phyloP scores from a whole-genome alignment of 345 rosid genomes.

The Trapa incisa region DNA sequence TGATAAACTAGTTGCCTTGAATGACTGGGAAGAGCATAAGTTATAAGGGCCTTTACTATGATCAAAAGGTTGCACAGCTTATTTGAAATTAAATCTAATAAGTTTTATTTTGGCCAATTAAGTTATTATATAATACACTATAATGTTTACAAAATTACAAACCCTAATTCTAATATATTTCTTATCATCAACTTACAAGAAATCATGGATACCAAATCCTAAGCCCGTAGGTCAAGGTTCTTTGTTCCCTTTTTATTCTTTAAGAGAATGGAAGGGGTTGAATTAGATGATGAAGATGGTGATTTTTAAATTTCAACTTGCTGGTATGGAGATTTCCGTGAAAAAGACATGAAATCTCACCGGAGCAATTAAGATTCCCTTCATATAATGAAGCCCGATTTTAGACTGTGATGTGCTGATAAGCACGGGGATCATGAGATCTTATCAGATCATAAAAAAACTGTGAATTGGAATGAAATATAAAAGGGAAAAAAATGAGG shows the following conservation, averaged over 20 bases:
- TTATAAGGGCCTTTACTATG: too few species aligned
- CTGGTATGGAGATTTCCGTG: constrained; percentile 21
- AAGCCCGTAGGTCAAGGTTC: constrained; percentile 10
- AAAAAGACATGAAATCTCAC: constrained; percentile 17
- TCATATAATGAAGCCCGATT: not conserved
- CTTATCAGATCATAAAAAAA: not conserved
- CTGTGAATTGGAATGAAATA: too few species aligned
- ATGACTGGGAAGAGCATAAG: too few species aligned
- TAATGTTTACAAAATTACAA: too few species aligned
- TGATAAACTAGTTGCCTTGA: too few species aligned
- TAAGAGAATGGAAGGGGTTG: not conserved
- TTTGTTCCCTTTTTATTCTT: not conserved
- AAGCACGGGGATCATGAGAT: not conserved
- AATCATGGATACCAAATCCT: not conserved
- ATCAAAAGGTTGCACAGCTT: too few species aligned
- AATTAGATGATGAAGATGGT: not conserved
- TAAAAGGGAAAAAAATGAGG: too few species aligned
- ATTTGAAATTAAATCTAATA: too few species aligned
- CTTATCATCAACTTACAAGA: too few species aligned
- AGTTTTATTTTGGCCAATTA: too few species aligned
- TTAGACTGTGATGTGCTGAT: not conserved
- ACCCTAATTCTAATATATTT: not conserved
- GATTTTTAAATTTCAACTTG: constrained; percentile 6
- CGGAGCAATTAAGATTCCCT: constrained; percentile 8
- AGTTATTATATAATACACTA: too few species aligned